These are phyloP conservation scores for Chernovozyma sophiae-reginae DNA, from an alignment of 1,139 yeast species.

Conservation along the genomic window DNA sequence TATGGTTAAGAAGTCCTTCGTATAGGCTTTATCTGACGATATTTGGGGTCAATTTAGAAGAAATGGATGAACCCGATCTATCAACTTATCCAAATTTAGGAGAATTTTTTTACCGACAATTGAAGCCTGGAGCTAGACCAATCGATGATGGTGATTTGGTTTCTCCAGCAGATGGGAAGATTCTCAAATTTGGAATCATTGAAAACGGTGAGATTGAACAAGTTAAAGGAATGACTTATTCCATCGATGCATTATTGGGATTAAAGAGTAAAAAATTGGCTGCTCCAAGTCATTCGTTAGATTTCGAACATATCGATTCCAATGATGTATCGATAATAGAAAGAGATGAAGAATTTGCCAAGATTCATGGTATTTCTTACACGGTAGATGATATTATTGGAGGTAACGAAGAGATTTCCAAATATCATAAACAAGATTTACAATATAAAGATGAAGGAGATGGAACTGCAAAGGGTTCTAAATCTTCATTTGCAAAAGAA, in stretches of 20 bases:
- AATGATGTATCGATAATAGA: slow-evolving; percentile 43
- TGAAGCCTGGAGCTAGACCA: slow-evolving; percentile 79
- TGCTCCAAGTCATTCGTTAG: slow-evolving; percentile 57
- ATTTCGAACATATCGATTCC: slow-evolving; percentile 34
- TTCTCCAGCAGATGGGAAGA: slow-evolving; percentile 92
- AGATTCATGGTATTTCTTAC: slow-evolving; percentile 69
- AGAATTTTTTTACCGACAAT: slow-evolving; percentile 85
- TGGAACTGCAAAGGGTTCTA: slow-evolving; percentile 32
- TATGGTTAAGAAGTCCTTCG: slow-evolving; percentile 84
- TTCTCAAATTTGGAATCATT: slow-evolving; percentile 80
- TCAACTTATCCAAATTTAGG: slow-evolving; percentile 72
- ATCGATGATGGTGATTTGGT: slow-evolving; percentile 66
- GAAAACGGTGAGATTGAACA: slow-evolving; percentile 88
- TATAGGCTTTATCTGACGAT: slow-evolving; percentile 70
- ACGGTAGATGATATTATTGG: slow-evolving; percentile 57
- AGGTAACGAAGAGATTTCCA: slow-evolving; percentile 15
- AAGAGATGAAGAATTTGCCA: slow-evolving; percentile 75
- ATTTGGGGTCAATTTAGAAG: slow-evolving; percentile 88
- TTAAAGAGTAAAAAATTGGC: slow-evolving; percentile 43
- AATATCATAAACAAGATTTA: slow-evolving; percentile 41
- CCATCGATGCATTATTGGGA: slow-evolving; percentile 86
- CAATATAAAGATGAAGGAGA: slow-evolving; percentile 61
- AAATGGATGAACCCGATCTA: slow-evolving; percentile 81
- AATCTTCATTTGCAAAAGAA: slow-evolving; percentile 34
- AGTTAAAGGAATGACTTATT: slow-evolving; percentile 93